Conservation (phyloP, 108 stramenopile species). For the Seminavis robusta region DNA sequence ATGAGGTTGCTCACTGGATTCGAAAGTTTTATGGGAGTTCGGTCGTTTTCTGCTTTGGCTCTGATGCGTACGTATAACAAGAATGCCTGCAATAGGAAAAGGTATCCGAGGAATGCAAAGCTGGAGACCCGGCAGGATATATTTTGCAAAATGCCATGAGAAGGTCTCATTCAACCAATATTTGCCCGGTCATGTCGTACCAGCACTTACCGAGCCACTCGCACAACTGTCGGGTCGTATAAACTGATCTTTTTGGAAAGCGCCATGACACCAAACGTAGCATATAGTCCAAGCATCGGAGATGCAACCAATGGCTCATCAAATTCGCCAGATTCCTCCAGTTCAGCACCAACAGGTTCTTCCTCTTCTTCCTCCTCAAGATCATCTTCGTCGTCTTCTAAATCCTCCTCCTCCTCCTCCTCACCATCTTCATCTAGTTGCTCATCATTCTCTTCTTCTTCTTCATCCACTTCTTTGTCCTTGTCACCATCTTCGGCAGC, state of each 20-base stretch:
- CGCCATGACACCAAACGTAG: conserved; percentile 58
- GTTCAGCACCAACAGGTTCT: neutral
- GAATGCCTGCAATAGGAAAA: conserved; percentile 55
- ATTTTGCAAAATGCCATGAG: neutral
- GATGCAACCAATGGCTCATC: conserved; percentile 19
- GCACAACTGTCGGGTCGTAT: conserved; percentile 38
- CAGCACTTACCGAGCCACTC: conserved; percentile 38
- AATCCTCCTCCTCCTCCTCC: conserved; percentile 9
- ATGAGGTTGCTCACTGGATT: conserved; percentile 42
- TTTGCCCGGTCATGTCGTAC: neutral
- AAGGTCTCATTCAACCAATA: neutral
- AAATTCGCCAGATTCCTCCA: neutral
- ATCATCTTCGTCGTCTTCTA: conserved; percentile 8
- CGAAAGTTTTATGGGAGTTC: conserved; percentile 46
- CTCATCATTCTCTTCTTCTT: too few relatives aligned
- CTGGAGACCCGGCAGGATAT: conserved; percentile 8
- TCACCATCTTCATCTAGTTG: conserved; percentile 15
- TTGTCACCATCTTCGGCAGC: too few relatives aligned
- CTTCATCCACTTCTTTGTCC: neutral
- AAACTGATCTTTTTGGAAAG: conserved; percentile 52
- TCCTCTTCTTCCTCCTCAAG: conserved; percentile 6
- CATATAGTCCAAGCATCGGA: conserved; percentile 14
- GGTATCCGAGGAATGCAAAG: conserved; percentile 50
- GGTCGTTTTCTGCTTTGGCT: conserved; percentile 58
- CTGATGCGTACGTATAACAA: conserved; percentile 60